phyloP scores from a whole-genome alignment of 768 basidiomycete genomes.

The Lentinus tigrinus region DNA sequence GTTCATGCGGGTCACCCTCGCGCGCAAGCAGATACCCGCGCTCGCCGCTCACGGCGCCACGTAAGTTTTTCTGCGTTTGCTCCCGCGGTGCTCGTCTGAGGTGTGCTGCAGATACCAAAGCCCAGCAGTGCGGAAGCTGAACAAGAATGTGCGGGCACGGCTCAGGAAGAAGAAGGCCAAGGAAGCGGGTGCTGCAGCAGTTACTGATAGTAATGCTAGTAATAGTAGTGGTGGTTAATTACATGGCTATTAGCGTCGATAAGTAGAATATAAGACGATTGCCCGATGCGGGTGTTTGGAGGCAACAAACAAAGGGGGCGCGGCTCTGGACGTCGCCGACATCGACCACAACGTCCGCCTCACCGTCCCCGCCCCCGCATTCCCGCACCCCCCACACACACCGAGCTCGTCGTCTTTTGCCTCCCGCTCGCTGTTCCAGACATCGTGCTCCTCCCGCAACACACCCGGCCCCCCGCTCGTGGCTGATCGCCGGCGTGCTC shows the following conservation, averaged over 20 bases:
- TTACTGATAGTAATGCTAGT: too few relatives aligned
- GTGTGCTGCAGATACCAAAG: slow-evolving; percentile 51
- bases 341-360: slow-evolving; percentile 1
- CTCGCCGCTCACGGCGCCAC: slow-evolving; percentile 40
- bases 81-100: neutral
- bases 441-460: too few relatives aligned
- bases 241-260: too few relatives aligned
- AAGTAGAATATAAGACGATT: neutral
- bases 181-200: too few relatives aligned
- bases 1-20: slow-evolving; percentile 71
- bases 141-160: slow-evolving; percentile 57
- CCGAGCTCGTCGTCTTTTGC: neutral
- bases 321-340: neutral
- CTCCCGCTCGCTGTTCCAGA: neutral
- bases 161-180: slow-evolving; percentile 45
- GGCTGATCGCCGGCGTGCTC: slow-evolving; percentile 30
- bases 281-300: neutral
- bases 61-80: slow-evolving; percentile 35
- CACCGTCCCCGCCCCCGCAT: neutral
- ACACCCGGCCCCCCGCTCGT: slow-evolving; percentile 13
- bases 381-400: neutral
- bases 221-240: too few relatives aligned
- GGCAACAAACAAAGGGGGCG: neutral
- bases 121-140: slow-evolving; percentile 50
- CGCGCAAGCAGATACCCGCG: slow-evolving; percentile 41